Evolutionary conservation across 139 green algal genomes (phyloP), one percentile per base, ranked within the genome.

Genomic region (Zygnema cylindricum): DNA sequence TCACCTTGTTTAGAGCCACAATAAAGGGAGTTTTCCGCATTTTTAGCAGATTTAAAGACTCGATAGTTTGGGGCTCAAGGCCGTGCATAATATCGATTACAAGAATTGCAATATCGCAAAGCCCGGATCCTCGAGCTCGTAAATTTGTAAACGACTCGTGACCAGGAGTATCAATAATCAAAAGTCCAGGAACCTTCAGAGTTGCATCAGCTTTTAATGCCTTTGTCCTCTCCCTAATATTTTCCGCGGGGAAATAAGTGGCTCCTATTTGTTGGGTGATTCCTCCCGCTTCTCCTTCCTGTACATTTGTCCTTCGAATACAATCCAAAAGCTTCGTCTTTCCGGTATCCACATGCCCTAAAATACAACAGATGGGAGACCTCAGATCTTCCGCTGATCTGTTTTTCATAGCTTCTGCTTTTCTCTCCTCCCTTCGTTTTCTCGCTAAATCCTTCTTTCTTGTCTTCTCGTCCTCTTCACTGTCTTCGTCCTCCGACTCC

Each of bases 251-350:
- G 30, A 99, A 96, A 84, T 98, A 99, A 7, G 97, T 99, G 11
- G 97, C 97, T 69, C 97, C 97, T 78, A 99, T 99, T 94, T 99
- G 97, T 94, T 99, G 97, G 43, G 97, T 99, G 94, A 99, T 99
- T 69, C 97, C 97, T 41, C 97, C 97, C 0, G 97, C 97, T 92
- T 99, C 97, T 0, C 96, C 96, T 75, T 99, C 98, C 92, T 99
- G 96, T 77, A 99, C 97, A 88, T 98, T 98, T 55, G 97, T 99
- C 57, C 96, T 90, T 43, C 97, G 92, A 86, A 99, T 97, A 89
- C 98, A 98, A 93, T 99, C 97, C 87, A 99, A 91, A 85, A 99
- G 96, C 95, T 99, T 99, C 23, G 97, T 99, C 93, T 99, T 99
- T 85, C 97, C 97, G 38, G 98, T 98, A 90, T 99, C 97, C 2